These are phyloP conservation scores for Atalantia buxifolia DNA, from an alignment of 345 rosid species.

Conservation along the genomic window DNA sequence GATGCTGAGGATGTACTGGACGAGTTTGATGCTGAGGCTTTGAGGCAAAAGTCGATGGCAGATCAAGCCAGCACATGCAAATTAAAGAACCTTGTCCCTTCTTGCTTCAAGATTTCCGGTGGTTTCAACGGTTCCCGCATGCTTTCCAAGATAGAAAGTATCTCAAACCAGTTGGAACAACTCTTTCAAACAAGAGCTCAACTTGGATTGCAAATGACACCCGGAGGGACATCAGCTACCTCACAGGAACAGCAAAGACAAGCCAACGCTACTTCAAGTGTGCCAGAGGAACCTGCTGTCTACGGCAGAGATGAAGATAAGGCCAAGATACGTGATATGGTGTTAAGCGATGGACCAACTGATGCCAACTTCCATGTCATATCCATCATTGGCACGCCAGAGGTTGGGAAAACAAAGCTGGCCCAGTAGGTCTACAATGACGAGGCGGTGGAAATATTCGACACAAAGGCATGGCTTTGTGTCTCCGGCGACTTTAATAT, in stretches of 20 bases:
- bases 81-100: background rate
- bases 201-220: background rate
- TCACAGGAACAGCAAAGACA: background rate
- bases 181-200: background rate
- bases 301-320: background rate
- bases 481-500: background rate
- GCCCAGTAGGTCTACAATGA: background rate
- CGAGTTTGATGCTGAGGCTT: background rate
- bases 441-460: background rate
- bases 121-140: background rate
- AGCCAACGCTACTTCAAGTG: background rate
- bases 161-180: background rate
- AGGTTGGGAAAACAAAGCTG: background rate
- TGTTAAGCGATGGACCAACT: background rate
- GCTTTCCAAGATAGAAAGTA: background rate
- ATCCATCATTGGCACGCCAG: background rate
- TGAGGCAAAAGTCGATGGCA: background rate
- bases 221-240: background rate
- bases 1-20: background rate
- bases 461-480: background rate
- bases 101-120: background rate
- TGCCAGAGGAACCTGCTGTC: background rate
- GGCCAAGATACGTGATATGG: background rate
- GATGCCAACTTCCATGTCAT: background rate
- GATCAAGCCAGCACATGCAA: background rate